A percentile compares a stretch with the other conserved stretches of the same genome.
Evolutionary conservation across 2,329 filamentous ascomycete species (phyloP).

Genomic region (Nannizzia gypsea): DNA sequence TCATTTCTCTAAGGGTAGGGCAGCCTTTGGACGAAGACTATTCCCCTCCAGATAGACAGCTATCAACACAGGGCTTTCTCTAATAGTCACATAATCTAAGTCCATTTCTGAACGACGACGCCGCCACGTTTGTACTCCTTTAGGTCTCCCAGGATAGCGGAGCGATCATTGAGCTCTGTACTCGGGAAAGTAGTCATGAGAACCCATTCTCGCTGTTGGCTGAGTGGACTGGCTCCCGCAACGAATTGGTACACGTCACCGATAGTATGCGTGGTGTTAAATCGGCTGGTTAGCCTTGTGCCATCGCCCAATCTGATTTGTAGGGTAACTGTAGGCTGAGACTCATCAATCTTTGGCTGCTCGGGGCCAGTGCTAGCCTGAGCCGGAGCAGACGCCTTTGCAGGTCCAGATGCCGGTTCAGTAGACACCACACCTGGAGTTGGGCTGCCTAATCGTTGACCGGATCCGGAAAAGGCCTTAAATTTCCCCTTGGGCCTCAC

Average conservation of each 20-base stretch:
- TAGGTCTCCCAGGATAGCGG: slow-evolving; percentile 34
- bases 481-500: slow-evolving; percentile 52
- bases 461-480: slow-evolving; percentile 49
- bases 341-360: slow-evolving; percentile 42
- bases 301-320: slow-evolving; percentile 54
- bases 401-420: slow-evolving; percentile 24
- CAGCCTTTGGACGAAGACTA: background rate
- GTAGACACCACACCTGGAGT: slow-evolving; percentile 42
- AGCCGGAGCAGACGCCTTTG: slow-evolving; percentile 17
- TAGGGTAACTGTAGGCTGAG: slow-evolving; percentile 46
- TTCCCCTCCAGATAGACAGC: background rate
- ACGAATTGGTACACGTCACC: slow-evolving; percentile 55
- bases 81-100: background rate
- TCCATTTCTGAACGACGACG: slow-evolving; percentile 42
- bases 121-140: slow-evolving; percentile 41
- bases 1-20: background rate
- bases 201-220: slow-evolving; percentile 42
- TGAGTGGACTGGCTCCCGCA: slow-evolving; percentile 39
- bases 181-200: slow-evolving; percentile 57
- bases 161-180: slow-evolving; percentile 49
- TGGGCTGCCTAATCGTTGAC: slow-evolving; percentile 52
- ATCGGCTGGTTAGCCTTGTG: slow-evolving; percentile 47
- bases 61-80: background rate
- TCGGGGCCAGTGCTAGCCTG: slow-evolving; percentile 15
- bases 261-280: slow-evolving; percentile 54